Base-by-base conservation (phyloP, 495 filamentous ascomycete species). In the Xylaria longipes region DNA sequence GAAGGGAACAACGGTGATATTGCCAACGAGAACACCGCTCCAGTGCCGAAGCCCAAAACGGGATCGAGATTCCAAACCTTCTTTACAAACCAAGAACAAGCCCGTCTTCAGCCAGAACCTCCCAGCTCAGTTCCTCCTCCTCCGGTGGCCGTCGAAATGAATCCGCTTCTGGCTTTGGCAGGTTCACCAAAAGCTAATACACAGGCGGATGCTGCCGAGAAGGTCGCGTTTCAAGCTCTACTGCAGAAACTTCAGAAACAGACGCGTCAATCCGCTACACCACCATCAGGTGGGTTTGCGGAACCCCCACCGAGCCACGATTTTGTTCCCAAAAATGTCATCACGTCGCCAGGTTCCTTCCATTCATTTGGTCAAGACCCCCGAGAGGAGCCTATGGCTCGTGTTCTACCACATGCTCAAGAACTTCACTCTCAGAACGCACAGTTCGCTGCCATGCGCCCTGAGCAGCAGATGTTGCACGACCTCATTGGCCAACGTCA, bases 171-270 rank as follows among this genome's bases (percentile, higher is more conserved):
- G 1, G 71, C 74, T 45, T 41, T 77, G 69, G 58, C 79, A 45
- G 71, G 76, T 50, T 75, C 76, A 17, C 58, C 69, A 37, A 67
- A 72, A 65, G 56, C 77, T 33, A 69, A 74, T 37, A 74, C 77
- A 31, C 73, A 83, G 9, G 82, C 84, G 12, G 86, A 86, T 43
- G 86, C 86, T 69, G 91, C 92, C 29, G 95, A 99, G 71, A 95
- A 93, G 80, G 90, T 93, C 82, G 96, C 93, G 1, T 99, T 99
- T 78, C 91, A 95, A 71, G 89, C 91, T 57, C 91, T 99, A 50
- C 82, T 99, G 41, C 88, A 92, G 71, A 97, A 98, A 87, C 88
- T 99, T 46, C 83, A 88, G 63, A 77, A 77, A 73, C 82, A 76
- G 72, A 82, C 50, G 0, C 71, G 71, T 35, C 72, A 77, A 50